These are phyloP conservation scores for Alternaria gaisen DNA, from an alignment of 2,329 filamentous ascomycete genomes.

Conservation along the genomic window DNA sequence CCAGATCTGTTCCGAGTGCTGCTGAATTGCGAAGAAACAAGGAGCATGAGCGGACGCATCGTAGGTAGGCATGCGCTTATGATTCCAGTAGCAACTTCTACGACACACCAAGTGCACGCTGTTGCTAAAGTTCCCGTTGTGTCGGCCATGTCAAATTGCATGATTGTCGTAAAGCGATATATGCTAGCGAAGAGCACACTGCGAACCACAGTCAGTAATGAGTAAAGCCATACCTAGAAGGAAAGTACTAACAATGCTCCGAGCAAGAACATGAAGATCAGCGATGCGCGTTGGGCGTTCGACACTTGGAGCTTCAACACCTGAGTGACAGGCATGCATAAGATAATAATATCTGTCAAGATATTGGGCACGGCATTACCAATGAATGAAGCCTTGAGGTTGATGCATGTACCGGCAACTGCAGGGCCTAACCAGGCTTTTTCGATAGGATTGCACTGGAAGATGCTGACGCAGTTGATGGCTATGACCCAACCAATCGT, in stretches of 20 bases:
- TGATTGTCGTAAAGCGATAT: slow-evolving; percentile 25
- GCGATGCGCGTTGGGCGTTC: slow-evolving; percentile 54
- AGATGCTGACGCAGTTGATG: slow-evolving; percentile 61
- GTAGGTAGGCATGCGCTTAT: slow-evolving; percentile 27
- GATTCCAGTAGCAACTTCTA: slow-evolving; percentile 23
- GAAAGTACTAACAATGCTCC: slow-evolving; percentile 53
- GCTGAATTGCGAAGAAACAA: slow-evolving; percentile 20
- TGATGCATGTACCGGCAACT: slow-evolving; percentile 59
- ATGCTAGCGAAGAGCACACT: slow-evolving; percentile 29
- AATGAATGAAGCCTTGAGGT: slow-evolving; percentile 62
- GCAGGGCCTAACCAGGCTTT: slow-evolving; percentile 59
- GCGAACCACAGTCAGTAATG: slow-evolving; percentile 7
- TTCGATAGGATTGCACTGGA: slow-evolving; percentile 61
- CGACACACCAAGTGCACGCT: slow-evolving; percentile 25
- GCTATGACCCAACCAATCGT: slow-evolving; percentile 59
- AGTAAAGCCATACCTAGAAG: background rate
- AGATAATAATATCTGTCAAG: slow-evolving; percentile 57
- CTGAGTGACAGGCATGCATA: slow-evolving; percentile 59
- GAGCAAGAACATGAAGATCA: slow-evolving; percentile 57
- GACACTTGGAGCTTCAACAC: slow-evolving; percentile 58
- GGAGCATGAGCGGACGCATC: slow-evolving; percentile 21
- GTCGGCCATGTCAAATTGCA: slow-evolving; percentile 22
- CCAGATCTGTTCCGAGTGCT: slow-evolving; percentile 9
- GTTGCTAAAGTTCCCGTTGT: slow-evolving; percentile 21
- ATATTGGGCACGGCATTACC: slow-evolving; percentile 61